Evolutionary conservation across 2,329 filamentous ascomycete genomes (phyloP), one percentile per base, ranked within the genome.

Genomic region (Fusarium veterinarium): DNA sequence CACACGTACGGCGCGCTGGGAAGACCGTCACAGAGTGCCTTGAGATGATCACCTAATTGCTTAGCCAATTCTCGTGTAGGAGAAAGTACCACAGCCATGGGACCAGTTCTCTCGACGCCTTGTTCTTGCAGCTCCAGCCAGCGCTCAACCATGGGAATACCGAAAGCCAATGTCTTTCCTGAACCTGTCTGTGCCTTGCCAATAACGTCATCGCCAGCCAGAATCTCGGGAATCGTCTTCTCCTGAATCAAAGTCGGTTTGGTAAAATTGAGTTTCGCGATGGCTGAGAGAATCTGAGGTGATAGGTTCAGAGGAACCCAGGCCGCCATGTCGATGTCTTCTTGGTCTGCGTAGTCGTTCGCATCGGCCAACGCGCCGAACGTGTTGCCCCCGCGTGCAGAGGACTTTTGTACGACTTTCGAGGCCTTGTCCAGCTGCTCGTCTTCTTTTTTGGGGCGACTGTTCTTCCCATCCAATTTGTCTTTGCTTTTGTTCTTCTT

Each of bases 131-230:
- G 79, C 67, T 89, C 87, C 41, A 99, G 83, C 86, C 92, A 98
- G 61, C 89, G 87, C 81, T 99, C 95, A 14, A 98, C 86, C 62
- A 99, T 96, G 0, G 96, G 96, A 70, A 99, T 95, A 3, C 92
- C 94, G 81, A 97, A 99, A 0, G 96, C 95, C 48, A 99, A 85
- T 0, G 96, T 99, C 83, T 99, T 99, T 76, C 96, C 96, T 19
- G 96, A 98, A 73, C 96, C 96, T 0, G 96, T 99, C 16, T 95
- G 92, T 4, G 96, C 96, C 83, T 99, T 99, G 45, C 96, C 96
- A 72, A 99, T 93, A 20, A 98, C 92, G 81, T 99, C 95, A 79
- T 93, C 93, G 0, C 95, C 95, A 10, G 90, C 89, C 25, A 95
- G 80, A 49, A 98, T 93, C 59, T 93, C 89, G 0, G 96, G 95